Evolutionary conservation across 2,329 filamentous ascomycete genomes (phyloP), one percentile per base, ranked within the genome.

Genomic region (Mariannaea elegans): DNA sequence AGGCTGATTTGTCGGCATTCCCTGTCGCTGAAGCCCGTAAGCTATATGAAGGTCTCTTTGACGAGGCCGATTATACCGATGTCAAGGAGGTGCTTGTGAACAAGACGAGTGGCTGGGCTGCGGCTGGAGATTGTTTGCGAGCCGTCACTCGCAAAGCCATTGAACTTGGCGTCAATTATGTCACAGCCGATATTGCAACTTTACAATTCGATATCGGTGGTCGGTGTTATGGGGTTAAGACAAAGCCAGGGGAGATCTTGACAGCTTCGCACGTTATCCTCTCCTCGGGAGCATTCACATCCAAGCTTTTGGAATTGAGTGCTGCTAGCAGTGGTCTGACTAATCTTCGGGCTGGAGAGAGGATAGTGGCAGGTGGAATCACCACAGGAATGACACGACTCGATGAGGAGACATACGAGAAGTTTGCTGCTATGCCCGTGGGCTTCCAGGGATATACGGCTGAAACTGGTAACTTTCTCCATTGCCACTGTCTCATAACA

Each of bases 41-140:
- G 54, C 65, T 87, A 54, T 88, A 86, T 60, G 81, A 79, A 2
- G 87, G 87, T 0, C 69, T 89, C 1, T 89, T 89, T 58, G 79
- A 83, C 8, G 81, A 86, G 41, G 85, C 87, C 2, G 84, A 89
- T 56, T 89, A 87, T 66, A 78, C 76, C 0, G 84, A 80, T 2
- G 85, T 84, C 48, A 85, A 82, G 65, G 83, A 87, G 65, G 84
- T 89, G 3, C 76, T 87, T 13, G 75, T 89, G 42, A 89, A 89
- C 76, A 47, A 55, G 51, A 47, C 51, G 21, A 55, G 51, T 7
- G 51, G 51, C 18, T 55, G 51, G 51, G 51, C 81, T 6, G 84
- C 84, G 14, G 87, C 87, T 2, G 84, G 83, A 2, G 84, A 88
- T 65, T 80, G 24, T 32, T 44, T 36, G 45, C 41, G 5, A 49